Evolutionary conservation across 2,329 filamentous ascomycete genomes (phyloP).

Genomic region (Ophiocordyceps robertsii): DNA sequence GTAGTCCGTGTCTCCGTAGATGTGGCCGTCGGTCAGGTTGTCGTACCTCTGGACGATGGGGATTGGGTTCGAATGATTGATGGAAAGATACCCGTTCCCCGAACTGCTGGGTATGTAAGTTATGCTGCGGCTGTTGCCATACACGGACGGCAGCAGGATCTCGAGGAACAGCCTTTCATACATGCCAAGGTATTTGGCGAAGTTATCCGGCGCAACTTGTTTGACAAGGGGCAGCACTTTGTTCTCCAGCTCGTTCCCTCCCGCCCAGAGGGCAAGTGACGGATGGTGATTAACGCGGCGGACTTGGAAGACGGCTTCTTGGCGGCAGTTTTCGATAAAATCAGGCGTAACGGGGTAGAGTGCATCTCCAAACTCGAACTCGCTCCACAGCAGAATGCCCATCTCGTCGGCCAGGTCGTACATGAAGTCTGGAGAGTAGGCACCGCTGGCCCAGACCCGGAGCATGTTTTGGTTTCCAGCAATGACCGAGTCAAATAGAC

Average conservation of each 20-base stretch:
- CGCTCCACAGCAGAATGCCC: conserved; percentile 48
- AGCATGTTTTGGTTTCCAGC: conserved; percentile 50
- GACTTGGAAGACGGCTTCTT: conserved; percentile 46
- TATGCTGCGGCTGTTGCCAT: conserved; percentile 43
- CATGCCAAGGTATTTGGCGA: conserved; percentile 19
- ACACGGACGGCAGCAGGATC: conserved; percentile 40
- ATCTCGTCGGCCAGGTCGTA: conserved; percentile 49
- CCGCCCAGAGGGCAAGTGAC: conserved; percentile 38
- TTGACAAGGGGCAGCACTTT: conserved; percentile 31
- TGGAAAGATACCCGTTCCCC: conserved; percentile 40
- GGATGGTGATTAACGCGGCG: conserved; percentile 50
- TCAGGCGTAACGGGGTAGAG: conserved; percentile 40
- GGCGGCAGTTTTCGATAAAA: conserved; percentile 40
- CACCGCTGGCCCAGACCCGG: conserved; percentile 46
- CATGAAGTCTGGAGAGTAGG: conserved; percentile 47
- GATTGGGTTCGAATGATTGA: conserved; percentile 37
- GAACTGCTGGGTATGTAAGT: conserved; percentile 48
- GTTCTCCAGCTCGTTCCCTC: conserved; percentile 47
- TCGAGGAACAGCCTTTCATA: conserved; percentile 47
- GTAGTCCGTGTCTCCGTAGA: conserved; percentile 48
- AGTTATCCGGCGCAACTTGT: conserved; percentile 30
- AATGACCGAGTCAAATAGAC: conserved; percentile 33
- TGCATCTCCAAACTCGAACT: conserved; percentile 49
- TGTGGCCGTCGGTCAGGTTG: conserved; percentile 33
- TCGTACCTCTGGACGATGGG: conserved; percentile 44